Base-by-base conservation (phyloP, 768 basidiomycete species). In the Russula sp. region DNA sequence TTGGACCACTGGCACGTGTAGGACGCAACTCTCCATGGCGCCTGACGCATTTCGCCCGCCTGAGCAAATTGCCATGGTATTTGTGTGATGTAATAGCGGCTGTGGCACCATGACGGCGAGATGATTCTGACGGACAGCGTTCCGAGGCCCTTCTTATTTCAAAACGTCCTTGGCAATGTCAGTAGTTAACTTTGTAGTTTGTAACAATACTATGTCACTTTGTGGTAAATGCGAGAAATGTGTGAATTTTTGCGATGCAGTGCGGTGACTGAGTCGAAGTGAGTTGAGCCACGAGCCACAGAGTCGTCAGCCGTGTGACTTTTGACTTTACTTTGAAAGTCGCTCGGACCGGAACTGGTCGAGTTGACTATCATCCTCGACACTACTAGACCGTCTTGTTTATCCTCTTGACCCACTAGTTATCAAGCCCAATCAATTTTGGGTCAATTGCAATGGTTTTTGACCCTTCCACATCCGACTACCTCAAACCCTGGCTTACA, bases 401-500 rank as follows among this genome's bases (percentile, higher is more conserved):
- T 27, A 5, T 16, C 8, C n/a, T 20, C n/a, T 52, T n/a, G 13
- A 42, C 4, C 51, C 34, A 11, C 34, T 18, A 20, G 22, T 39
- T 27, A 9, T 57, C 40, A 18, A 37, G 18, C 62, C 52, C 39
- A 18, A n/a, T 13, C 9, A 39, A 22, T 27, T 44, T 32, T 31
- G n/a, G 57, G 57, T 20, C 27, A 31, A 34, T 50, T 4, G 32
- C 4, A n/a, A 89, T 91, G 88, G 77, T 87, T 65, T 83, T 81
- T 76, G 89, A 91, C 75, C 74, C 83, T 51, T 75, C 84, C 58
- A 85, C 86, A 10, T 79, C 80, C 1, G 73, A 77, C 16, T 82
- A 88, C 68, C 83, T 96, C 70, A 92, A 89, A 71, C 83, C 87
- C 67, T 98, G 94, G 94, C 86, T 98, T 50, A 81, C 94, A 52